Evolutionary conservation across 352 stramenopile species (phyloP).

Genomic region (Pythium vanterpoolii): DNA sequence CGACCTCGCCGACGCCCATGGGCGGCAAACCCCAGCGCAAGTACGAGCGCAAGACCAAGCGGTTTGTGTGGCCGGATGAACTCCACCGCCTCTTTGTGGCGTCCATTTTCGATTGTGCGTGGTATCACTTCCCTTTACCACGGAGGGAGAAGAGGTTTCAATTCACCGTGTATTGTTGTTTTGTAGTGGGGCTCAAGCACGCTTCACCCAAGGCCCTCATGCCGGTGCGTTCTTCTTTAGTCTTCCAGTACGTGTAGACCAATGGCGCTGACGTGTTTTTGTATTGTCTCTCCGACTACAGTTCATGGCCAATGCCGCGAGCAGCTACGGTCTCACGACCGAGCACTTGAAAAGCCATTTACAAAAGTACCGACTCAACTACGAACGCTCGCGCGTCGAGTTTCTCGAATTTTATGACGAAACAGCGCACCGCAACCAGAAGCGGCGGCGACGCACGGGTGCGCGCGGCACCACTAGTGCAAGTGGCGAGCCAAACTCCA

Average conservation of each 20-base stretch:
- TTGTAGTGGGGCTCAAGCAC: constrained; percentile 81
- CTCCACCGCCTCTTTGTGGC: constrained; percentile 86
- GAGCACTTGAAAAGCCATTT: constrained; percentile 87
- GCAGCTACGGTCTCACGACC: constrained; percentile 66
- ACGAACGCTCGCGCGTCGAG: constrained; percentile 78
- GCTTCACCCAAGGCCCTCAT: constrained; percentile 82
- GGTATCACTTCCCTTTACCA: constrained; percentile 9
- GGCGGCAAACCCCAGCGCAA: constrained; percentile 60
- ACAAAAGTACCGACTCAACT: constrained; percentile 88
- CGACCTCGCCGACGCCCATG: not conserved
- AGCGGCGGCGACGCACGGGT: constrained; percentile 44
- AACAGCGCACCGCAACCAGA: constrained; percentile 36
- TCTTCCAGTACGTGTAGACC: not conserved
- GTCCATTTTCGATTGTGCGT: constrained; percentile 83
- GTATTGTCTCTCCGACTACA: not conserved
- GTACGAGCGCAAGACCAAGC: constrained; percentile 87
- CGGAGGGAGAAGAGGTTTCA: constrained; percentile 42
- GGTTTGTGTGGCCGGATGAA: constrained; percentile 86
- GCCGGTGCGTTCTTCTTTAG: constrained; percentile 33
- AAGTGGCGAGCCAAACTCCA: constrained; percentile 48
- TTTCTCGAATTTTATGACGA: constrained; percentile 87
- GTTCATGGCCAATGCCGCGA: constrained; percentile 65
- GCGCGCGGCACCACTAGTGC: constrained; percentile 4
- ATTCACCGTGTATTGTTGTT: not conserved
- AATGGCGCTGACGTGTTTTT: not conserved